phyloP scores from a whole-genome alignment of 352 stramenopile genomes.

The Phytophthora agathidicida region DNA sequence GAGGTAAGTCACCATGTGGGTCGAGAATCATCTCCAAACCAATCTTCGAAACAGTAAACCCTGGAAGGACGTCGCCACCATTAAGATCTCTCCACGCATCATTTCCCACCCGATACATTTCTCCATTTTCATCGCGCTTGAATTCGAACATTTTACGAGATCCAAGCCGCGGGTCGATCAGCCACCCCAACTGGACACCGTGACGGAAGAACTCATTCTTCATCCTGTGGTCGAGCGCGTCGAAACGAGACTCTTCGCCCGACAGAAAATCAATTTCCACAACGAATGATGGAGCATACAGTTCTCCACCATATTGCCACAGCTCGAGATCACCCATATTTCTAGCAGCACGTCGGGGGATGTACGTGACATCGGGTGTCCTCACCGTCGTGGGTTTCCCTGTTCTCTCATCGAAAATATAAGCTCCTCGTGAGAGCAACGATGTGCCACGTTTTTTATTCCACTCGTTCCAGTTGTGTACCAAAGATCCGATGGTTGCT shows the following conservation, averaged over 20 bases:
- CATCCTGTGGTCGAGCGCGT: conserved; percentile 18
- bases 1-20: no score
- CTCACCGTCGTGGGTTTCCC: conserved; percentile 2
- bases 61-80: conserved; percentile 12
- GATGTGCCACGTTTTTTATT: background rate
- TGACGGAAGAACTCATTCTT: conserved; percentile 17
- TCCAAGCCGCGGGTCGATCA: conserved; percentile 13
- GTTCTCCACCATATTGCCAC: background rate
- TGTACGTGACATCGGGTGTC: conserved; percentile 17
- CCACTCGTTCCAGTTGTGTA: background rate
- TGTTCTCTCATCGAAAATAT: conserved; percentile 6
- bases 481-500: background rate
- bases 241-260: background rate
- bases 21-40: conserved; percentile 7
- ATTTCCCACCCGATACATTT: conserved; percentile 1
- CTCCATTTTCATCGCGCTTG: conserved; percentile 6
- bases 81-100: conserved; percentile 24
- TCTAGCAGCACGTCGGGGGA: background rate
- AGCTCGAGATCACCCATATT: background rate
- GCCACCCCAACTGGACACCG: conserved; percentile 18
- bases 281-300: conserved; percentile 18
- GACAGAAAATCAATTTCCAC: conserved; percentile 21
- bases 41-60: background rate
- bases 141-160: conserved; percentile 18
- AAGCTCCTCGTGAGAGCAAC: conserved; percentile 7